Conservation (phyloP, 495 filamentous ascomycete genomes). For the Hyaloscypha bicolor region DNA sequence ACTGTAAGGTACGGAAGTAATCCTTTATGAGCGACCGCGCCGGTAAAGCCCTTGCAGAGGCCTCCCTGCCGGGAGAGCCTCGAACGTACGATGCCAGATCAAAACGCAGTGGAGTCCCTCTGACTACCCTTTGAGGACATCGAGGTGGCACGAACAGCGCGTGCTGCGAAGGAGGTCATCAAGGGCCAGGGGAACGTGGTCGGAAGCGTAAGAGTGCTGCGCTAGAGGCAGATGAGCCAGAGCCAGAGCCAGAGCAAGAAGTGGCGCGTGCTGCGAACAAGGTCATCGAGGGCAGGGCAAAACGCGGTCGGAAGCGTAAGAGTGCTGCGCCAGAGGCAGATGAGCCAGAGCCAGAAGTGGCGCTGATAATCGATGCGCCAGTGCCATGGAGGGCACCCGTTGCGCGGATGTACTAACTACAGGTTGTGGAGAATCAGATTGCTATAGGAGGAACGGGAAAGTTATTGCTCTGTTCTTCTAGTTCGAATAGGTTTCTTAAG, state of each 20-base stretch:
- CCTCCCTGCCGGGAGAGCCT: too few species aligned
- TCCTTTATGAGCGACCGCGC: too few species aligned
- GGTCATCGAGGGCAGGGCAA: conserved; percentile 28
- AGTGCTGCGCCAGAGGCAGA: too few species aligned
- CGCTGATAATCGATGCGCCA: too few species aligned
- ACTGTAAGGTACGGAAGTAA: too few species aligned
- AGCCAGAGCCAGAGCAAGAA: too few species aligned
- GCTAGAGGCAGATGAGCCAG: conserved; percentile 26
- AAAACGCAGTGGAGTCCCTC: too few species aligned
- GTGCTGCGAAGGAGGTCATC: conserved; percentile 32
- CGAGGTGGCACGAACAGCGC: conserved; percentile 37
- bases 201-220: conserved; percentile 34
- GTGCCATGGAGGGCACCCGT: background rate
- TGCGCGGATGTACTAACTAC: too few species aligned
- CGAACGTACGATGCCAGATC: too few species aligned
- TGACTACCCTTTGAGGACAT: conserved; percentile 43
- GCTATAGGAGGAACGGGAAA: conserved; percentile 1
- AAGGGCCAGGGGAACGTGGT: conserved; percentile 35
- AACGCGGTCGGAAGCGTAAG: conserved; percentile 38
- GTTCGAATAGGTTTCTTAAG: conserved; percentile 21
- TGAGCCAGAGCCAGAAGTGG: too few species aligned
- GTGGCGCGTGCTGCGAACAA: conserved; percentile 36
- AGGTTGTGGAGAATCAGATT: too few species aligned
- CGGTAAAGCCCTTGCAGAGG: too few species aligned
- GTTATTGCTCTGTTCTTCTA: conserved; percentile 16